Evolutionary conservation across 345 rosid species (phyloP), one percentile per base, ranked within the genome.

Genomic region (Gossypium anomalum): DNA sequence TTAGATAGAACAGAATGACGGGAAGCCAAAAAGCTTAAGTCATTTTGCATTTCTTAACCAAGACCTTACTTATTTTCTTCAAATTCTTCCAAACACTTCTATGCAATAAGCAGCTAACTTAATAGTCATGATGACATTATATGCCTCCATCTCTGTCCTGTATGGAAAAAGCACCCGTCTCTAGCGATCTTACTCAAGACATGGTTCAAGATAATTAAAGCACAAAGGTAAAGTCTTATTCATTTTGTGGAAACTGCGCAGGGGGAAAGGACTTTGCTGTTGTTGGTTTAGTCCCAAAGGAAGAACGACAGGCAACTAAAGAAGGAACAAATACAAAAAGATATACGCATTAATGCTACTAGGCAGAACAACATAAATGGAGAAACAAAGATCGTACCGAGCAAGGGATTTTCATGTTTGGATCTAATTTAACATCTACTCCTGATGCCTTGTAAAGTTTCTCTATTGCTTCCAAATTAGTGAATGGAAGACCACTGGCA

Each of bases 321-420:
- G 14, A 48, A 48, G 41, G 20, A 64, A 23, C 34, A 20, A 13
- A 34, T 34, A 7, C 67, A 62, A 62, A 3, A 62, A 34, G 67
- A 45, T 61, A 29, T 3, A 1, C 19, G 17, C 20, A 17, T 45
- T 45, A 9, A 9, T 47, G 61, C 45, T 45, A 44, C 57, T 25
- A 9, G 43, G 25, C 59, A 75, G 20, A 52, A 43, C 11, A 65
- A 52, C 29, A 14, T 10, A 41, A 52, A 15, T 19, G 41, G 23
- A 65, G 67, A 65, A 52, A n/a, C 62, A 38, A 38, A 29, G 23
- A 65, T 53, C 78, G 78, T 88, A 92, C 98, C 81, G 90, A 69
- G 80, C 97, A 94, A 34, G 97, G 97, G 75, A 91, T 80, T 80
- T 89, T 87, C 95, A 91, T 94, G 64, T 83, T 76, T 49, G 93